Conservation (phyloP, 768 basidiomycete species). For the Roridomyces roridus region DNA sequence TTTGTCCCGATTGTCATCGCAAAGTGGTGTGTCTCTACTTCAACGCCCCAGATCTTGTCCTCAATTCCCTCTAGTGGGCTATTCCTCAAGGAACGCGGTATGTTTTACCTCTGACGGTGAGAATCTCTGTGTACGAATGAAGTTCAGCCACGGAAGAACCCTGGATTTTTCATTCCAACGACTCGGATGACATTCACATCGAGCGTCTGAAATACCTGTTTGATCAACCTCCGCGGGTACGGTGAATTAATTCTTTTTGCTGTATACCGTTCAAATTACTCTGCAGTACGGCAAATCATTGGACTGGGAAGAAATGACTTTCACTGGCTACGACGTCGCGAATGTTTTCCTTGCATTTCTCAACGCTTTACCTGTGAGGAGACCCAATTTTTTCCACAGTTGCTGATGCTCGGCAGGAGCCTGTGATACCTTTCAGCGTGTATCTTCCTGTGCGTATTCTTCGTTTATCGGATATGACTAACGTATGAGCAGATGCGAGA, state of each 20-base stretch:
- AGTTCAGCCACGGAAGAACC: slow-evolving; percentile 84
- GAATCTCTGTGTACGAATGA: not conserved
- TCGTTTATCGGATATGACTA: slow-evolving; percentile 22
- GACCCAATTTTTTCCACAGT: slow-evolving; percentile 8
- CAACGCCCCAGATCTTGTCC: not conserved
- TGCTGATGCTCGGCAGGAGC: slow-evolving; percentile 67
- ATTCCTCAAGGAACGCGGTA: slow-evolving; percentile 94
- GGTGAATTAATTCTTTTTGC: slow-evolving; percentile 25
- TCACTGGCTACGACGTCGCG: slow-evolving; percentile 94
- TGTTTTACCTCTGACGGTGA: slow-evolving; percentile 14
- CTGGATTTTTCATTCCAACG: slow-evolving; percentile 96
- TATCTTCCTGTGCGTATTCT: slow-evolving; percentile 77
- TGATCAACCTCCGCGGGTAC: slow-evolving; percentile 84
- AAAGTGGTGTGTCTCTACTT: slow-evolving; percentile 74
- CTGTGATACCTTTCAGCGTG: slow-evolving; percentile 90
- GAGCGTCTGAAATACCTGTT: slow-evolving; percentile 91
- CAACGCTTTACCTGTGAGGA: slow-evolving; percentile 94
- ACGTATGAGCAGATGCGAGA: slow-evolving; percentile 70
- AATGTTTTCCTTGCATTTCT: slow-evolving; percentile 95
- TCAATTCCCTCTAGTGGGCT: slow-evolving; percentile 63
- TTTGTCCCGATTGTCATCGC: slow-evolving; percentile 97
- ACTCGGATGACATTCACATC: slow-evolving; percentile 96
- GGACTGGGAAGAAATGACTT: slow-evolving; percentile 88
- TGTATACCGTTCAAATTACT: too few relatives aligned
- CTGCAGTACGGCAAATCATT: slow-evolving; percentile 89